These are phyloP conservation scores for Piromyces sp. DNA, from an alignment of 192 early-diverging fungal genomes.

Conservation along the genomic window DNA sequence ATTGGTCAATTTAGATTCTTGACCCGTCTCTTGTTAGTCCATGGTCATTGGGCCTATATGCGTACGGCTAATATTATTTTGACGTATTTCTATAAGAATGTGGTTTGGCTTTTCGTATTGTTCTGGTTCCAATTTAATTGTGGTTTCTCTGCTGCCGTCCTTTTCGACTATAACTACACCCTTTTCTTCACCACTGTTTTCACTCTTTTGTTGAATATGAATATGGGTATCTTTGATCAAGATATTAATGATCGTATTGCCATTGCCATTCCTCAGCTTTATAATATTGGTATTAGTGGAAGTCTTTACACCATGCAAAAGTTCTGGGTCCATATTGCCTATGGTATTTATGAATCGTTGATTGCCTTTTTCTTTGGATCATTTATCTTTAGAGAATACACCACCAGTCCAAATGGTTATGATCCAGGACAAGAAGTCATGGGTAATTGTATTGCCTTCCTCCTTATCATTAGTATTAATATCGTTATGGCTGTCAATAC, in stretches of 20 bases:
- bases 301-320: constrained; percentile 62
- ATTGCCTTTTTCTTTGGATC: constrained; percentile 63
- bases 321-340: constrained; percentile 69
- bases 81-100: constrained; percentile 93
- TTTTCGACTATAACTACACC: constrained; percentile 60
- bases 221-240: constrained; percentile 42
- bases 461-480: constrained; percentile 66
- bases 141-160: constrained; percentile 32
- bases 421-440: constrained; percentile 43
- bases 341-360: constrained; percentile 84
- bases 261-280: constrained; percentile 38
- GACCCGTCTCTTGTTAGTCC: constrained; percentile 68
- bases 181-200: constrained; percentile 89
- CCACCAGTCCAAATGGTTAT: constrained; percentile 28
- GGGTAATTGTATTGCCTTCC: constrained; percentile 60
- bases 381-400: constrained; percentile 34
- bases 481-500: constrained; percentile 57
- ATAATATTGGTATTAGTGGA: constrained; percentile 69
- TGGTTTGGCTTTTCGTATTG: constrained; percentile 75
- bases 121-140: constrained; percentile 92
- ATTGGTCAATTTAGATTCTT: constrained; percentile 86
- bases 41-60: constrained; percentile 81
- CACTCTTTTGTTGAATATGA: constrained; percentile 68
- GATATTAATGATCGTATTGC: constrained; percentile 40
- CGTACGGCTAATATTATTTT: constrained; percentile 79